Base-by-base conservation (phyloP, 768 basidiomycete species). In the Boletus pseudo-olivaceus region DNA sequence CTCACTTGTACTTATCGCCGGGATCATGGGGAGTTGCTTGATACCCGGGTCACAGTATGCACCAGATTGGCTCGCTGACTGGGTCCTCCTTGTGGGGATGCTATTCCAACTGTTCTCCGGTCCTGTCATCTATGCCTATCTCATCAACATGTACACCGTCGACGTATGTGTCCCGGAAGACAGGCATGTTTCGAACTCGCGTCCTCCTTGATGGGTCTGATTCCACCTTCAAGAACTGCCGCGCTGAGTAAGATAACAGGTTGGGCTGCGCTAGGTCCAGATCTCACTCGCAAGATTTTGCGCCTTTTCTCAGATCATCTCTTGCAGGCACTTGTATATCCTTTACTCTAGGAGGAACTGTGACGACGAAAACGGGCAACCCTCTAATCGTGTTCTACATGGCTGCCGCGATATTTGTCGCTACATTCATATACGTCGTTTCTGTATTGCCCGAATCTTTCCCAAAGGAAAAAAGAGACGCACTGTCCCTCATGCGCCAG, bases 371-470 rank as follows among this genome's bases (percentile, higher is more conserved):
- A 8, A 60, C 66, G 8, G 59, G 61, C 6, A 53, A 70, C 33
- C 47, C 61, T 9, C 41, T 62, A 1, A 54, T 61, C 0, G 70
- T 73, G 10, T 69, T 62, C 39, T 55, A 62, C 29, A 34, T 60
- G 7, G 56, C 62, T 7, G 47, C 47, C 1, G 50, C 43, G 1
- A 44, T 72, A n/a, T 59, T 61, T 38, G 38, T 41, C 7, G 17
- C 38, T 4, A 51, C 43, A 17, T 51, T 69, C 32, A 17, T 71
- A 11, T 72, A 69, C 38, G 53, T 64, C 1, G 29, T 47, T n/a
- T 46, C 49, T 11, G 17, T 69, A 23, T 61, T 72, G 4, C 70
- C 71, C 1, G 72, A 73, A 54, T 64, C 72, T 11, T 66, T 73
- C 20, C 57, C 66, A 0, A 49, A 69, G 33, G 57, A 62, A 12